Evolutionary conservation across 1,284 basidiomycete species (phyloP).

Genomic region (Sporisorium iseilematis-ciliati): DNA sequence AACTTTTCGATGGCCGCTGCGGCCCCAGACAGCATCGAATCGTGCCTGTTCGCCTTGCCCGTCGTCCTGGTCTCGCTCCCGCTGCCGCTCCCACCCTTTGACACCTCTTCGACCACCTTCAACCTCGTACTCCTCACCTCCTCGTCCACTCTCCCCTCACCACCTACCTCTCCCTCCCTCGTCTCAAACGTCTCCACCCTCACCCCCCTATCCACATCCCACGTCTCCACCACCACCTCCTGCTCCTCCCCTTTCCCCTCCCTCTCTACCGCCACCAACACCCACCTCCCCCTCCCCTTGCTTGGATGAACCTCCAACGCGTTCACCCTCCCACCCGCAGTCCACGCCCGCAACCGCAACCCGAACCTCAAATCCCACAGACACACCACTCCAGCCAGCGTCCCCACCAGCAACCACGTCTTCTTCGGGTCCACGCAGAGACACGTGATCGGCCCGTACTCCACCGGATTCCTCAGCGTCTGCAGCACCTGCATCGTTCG

Average conservation of each 20-base stretch:
- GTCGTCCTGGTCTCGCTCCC: conserved; percentile 4
- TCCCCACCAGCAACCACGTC: conserved; percentile 89
- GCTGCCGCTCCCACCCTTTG: conserved; percentile 2
- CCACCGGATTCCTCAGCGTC: conserved; percentile 83
- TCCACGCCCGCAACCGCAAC: conserved; percentile 79
- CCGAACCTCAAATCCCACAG: conserved; percentile 96
- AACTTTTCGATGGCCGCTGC: conserved; percentile 59
- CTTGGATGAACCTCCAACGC: conserved; percentile 84
- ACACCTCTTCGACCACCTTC: conserved; percentile 8
- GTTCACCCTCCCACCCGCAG: conserved; percentile 83
- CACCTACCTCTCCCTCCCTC: background rate
- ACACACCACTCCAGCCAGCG: conserved; percentile 82
- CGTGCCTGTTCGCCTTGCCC: conserved; percentile 5
- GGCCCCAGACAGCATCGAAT: conserved; percentile 36
- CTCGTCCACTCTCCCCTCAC: background rate
- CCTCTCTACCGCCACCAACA: conserved; percentile 81
- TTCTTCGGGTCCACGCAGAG: conserved; percentile 81
- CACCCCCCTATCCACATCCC: conserved; percentile 68
- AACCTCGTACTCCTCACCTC: conserved; percentile 21
- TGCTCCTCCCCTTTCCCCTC: conserved; percentile 11
- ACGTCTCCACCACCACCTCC: conserved; percentile 61
- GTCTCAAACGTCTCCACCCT: conserved; percentile 67
- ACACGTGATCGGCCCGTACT: conserved; percentile 86
- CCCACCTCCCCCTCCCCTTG: conserved; percentile 81
- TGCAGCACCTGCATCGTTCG: conserved; percentile 83